A percentile compares a stretch with the other conserved stretches of the same genome.
These are phyloP conservation scores for Xylaria telfairii DNA, from an alignment of 495 filamentous ascomycete species.

Conservation along the genomic window DNA sequence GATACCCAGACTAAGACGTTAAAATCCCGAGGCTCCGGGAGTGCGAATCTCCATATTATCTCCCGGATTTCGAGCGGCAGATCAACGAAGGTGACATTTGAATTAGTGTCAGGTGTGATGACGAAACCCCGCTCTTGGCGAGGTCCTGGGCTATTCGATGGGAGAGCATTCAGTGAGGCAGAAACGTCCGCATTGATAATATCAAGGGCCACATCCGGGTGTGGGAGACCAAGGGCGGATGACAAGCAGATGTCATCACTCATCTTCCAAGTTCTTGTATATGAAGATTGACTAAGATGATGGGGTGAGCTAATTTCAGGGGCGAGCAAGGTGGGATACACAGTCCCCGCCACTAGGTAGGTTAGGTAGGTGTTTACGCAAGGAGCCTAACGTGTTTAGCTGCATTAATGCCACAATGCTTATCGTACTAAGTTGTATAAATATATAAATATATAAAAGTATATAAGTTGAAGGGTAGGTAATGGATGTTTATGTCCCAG, in stretches of 20 bases:
- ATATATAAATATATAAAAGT: too few species aligned
- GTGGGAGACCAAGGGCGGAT: background rate
- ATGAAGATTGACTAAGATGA: too few species aligned
- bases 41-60: slow-evolving; percentile 41
- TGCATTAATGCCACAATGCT: background rate
- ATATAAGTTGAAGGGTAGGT: too few species aligned
- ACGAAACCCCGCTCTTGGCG: background rate
- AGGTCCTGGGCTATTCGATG: background rate
- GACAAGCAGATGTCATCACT: background rate
- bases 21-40: slow-evolving; percentile 39
- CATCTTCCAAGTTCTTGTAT: background rate
- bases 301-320: too few species aligned
- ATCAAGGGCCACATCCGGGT: background rate
- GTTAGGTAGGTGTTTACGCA: too few species aligned
- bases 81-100: slow-evolving; percentile 30
- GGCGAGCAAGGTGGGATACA: too few species aligned
- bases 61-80: slow-evolving; percentile 40
- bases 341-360: too few species aligned
- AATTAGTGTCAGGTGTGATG: background rate
- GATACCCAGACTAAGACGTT: slow-evolving; percentile 34
- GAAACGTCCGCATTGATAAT: background rate
- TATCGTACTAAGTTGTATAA: too few species aligned
- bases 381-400: background rate
- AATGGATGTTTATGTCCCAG: too few species aligned
- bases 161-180: background rate